Evolutionary conservation across 495 filamentous ascomycete genomes (phyloP).

Genomic region (Astrothelium subdiscretum): DNA sequence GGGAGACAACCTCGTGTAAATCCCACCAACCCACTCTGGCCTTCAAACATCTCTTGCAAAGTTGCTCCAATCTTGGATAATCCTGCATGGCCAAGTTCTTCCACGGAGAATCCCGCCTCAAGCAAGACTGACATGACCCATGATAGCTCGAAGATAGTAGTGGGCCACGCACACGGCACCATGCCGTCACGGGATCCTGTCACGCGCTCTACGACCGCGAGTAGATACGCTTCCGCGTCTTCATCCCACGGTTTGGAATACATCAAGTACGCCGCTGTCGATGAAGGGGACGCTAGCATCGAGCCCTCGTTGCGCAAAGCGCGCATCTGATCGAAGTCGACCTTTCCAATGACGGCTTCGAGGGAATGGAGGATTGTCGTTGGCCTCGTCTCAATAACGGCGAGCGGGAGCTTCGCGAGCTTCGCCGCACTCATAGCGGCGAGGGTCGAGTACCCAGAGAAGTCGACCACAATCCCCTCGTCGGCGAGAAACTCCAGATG

Average conservation of each 20-base stretch:
- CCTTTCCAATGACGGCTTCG: not conserved
- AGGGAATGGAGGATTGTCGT: not conserved
- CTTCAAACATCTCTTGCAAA: not conserved
- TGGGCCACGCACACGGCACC: slow-evolving; percentile 26
- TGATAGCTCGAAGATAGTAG: slow-evolving; percentile 29
- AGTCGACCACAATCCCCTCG: not conserved
- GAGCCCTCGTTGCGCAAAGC: slow-evolving; percentile 26
- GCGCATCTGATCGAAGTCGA: not conserved
- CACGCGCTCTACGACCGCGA: slow-evolving; percentile 16
- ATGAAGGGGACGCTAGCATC: slow-evolving; percentile 34
- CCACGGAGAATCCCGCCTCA: not conserved
- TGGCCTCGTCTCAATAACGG: not conserved
- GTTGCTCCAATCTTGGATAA: no score
- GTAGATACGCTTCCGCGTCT: slow-evolving; percentile 17
- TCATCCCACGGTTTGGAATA: slow-evolving; percentile 27
- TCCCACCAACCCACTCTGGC: not conserved
- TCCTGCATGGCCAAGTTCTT: not conserved
- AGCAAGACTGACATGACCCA: slow-evolving; percentile 18
- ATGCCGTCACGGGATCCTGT: slow-evolving; percentile 8
- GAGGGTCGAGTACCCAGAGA: not conserved
- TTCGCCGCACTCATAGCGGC: not conserved
- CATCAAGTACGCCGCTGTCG: slow-evolving; percentile 33
- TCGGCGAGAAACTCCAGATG: not conserved
- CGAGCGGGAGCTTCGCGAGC: not conserved
- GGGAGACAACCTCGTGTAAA: slow-evolving; percentile 21